Evolutionary conservation across 768 basidiomycete genomes (phyloP), one percentile per base, ranked within the genome.

Genomic region (Tylopilus vinaceipallidus): DNA sequence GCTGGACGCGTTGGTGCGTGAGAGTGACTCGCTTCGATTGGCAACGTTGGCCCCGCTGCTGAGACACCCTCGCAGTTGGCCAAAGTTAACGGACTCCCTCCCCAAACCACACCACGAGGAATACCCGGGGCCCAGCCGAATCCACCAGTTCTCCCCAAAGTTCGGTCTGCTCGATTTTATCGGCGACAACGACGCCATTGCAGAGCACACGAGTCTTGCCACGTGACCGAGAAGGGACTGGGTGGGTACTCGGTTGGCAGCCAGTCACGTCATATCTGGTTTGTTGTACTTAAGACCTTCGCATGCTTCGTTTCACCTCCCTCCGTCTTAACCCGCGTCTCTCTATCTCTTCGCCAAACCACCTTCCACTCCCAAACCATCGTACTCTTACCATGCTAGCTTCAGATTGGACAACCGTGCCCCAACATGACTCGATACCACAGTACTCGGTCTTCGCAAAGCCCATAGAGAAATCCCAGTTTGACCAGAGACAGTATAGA

Each of bases 401-500:
- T 19, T 43, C 52, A 47, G 57, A 65, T 19, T 68, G 67, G 67
- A 23, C 12, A 7, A n/a, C 4, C 10, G 17, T 60, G 8, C 53
- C 60, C n/a, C 51, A 35, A 14, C 49, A 40, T 8, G 56, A 39
- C 23, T 32, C 56, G 2, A 56, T 65, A 22, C 81, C 80, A 3
- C 67, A 75, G 0, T 83, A 80, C 60, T 74, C 69, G 5, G 63
- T 83, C 30, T 92, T 80, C 73, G 72, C 68, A 14, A 79, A 75
- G 47, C 68, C 77, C 8, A 78, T 95, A 52, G 76, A 83, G 51
- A 84, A 84, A 67, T 86, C 90, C 0, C 76, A 77, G 44, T 80
- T 86, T 59, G 92, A 95, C 63, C 83, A 89, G 59, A 75, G 92
- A 50, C 77, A 83, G 14, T 95, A 97, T 66, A 74, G 86, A 42